Evolutionary conservation across 78 protist genomes (phyloP).

Genomic region (slime mould (Dictyostelium discoideum)): DNA sequence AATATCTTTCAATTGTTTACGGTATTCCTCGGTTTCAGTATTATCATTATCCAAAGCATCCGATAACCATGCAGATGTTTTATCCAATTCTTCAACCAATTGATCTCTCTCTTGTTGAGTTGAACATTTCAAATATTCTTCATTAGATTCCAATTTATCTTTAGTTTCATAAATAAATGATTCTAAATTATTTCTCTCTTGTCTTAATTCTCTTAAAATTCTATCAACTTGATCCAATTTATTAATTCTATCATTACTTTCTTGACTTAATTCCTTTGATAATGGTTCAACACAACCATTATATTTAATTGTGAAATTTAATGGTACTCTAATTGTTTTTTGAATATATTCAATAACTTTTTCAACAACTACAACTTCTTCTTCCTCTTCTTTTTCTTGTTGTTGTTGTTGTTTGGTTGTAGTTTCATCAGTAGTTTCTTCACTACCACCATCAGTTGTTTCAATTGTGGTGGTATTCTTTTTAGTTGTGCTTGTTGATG

Average conservation of each 20-base stretch:
- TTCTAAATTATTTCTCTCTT: conserved; percentile 77
- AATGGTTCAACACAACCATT: conserved; percentile 15
- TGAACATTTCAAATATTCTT: conserved; percentile 34
- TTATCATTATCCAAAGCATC: conserved; percentile 33
- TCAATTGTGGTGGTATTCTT: not conserved
- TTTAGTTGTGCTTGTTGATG: not conserved
- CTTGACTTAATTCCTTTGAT: not conserved
- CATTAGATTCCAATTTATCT: conserved; percentile 59
- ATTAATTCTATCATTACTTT: not conserved
- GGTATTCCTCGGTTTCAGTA: not conserved
- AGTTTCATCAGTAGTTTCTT: not conserved
- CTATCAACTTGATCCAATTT: not conserved
- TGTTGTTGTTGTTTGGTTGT: not conserved
- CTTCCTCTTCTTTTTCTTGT: not conserved
- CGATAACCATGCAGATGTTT: conserved; percentile 18
- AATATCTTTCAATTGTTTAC: conserved; percentile 4
- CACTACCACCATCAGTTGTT: not conserved
- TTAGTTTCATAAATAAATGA: conserved; percentile 63
- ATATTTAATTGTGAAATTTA: not conserved
- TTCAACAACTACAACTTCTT: not conserved
- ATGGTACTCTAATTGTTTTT: conserved; percentile 42
- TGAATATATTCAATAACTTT: not conserved
- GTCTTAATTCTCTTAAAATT: not conserved
- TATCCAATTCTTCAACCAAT: conserved; percentile 15
- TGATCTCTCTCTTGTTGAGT: conserved; percentile 39